Evolutionary conservation across 1,284 basidiomycete species (phyloP).

Genomic region (Earliella scabrosa): DNA sequence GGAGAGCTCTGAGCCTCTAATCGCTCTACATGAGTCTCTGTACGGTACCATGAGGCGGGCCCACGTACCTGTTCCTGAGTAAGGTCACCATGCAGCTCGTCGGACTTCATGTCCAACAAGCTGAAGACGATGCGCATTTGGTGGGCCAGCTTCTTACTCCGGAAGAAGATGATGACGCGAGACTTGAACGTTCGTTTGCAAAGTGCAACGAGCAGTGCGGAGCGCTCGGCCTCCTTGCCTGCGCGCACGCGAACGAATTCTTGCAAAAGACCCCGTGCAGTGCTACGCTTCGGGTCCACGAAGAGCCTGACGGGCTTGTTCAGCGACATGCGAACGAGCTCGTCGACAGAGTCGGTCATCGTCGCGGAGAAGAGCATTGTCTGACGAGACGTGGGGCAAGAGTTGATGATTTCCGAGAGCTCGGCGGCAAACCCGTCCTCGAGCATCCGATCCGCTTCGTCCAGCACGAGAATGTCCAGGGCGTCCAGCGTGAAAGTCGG

Average conservation of each 20-base stretch:
- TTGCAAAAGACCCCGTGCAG: slow-evolving; percentile 89
- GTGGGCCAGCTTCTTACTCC: slow-evolving; percentile 96
- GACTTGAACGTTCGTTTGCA: slow-evolving; percentile 89
- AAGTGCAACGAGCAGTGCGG: slow-evolving; percentile 82
- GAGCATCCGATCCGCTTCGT: slow-evolving; percentile 98
- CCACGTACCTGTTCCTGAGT: slow-evolving; percentile 87
- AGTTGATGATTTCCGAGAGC: slow-evolving; percentile 89
- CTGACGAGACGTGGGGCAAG: slow-evolving; percentile 88
- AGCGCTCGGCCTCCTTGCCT: slow-evolving; percentile 79
- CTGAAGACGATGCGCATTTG: slow-evolving; percentile 95
- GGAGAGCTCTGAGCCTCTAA: slow-evolving; percentile 85
- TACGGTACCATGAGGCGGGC: neutral
- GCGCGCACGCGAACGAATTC: slow-evolving; percentile 93
- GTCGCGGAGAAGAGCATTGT: slow-evolving; percentile 99
- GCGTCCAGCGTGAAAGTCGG: slow-evolving; percentile 93
- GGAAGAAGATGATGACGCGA: slow-evolving; percentile 90
- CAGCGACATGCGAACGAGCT: slow-evolving; percentile 90
- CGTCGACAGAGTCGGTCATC: slow-evolving; percentile 96
- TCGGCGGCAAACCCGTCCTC: slow-evolving; percentile 98
- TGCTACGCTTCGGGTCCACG: slow-evolving; percentile 91
- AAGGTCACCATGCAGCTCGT: slow-evolving; percentile 94
- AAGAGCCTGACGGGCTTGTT: slow-evolving; percentile 93
- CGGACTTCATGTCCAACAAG: slow-evolving; percentile 85
- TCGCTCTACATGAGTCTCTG: slow-evolving; percentile 3
- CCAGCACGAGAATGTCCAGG: slow-evolving; percentile 92